Percentiles rank a stretch among this genome's conserved stretches.
Evolutionary conservation across 2,329 filamentous ascomycete species (phyloP).

Genomic region (Pseudogymnoascus verrucosus): DNA sequence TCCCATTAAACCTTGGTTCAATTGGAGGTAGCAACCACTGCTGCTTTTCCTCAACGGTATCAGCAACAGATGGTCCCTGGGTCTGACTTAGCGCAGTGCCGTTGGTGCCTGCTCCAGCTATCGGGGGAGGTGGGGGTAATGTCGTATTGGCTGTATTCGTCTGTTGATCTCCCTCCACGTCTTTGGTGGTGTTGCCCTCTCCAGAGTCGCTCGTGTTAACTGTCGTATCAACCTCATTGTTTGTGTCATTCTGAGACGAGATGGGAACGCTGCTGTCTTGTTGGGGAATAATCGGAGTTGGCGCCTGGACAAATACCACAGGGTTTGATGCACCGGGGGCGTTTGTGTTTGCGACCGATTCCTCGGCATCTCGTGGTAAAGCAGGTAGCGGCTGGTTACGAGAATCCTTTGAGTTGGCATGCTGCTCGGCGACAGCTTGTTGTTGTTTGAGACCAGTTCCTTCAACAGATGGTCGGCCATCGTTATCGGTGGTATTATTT

Average conservation of each 20-base stretch:
- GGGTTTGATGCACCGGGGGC: constrained; percentile 13
- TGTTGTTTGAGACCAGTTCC: constrained; percentile 7
- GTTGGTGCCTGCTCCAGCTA: constrained; percentile 17
- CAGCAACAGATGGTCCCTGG: constrained; percentile 16
- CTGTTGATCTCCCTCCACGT: background rate
- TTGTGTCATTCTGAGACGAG: background rate
- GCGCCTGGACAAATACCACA: constrained; percentile 21
- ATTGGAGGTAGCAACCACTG: constrained; percentile 67
- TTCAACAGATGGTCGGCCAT: constrained; percentile 14
- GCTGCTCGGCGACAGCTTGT: constrained; percentile 12
- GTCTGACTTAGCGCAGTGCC: constrained; percentile 20
- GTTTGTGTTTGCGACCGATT: background rate
- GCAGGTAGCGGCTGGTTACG: constrained; percentile 26
- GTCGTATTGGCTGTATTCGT: constrained; percentile 16
- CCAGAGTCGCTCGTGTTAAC: background rate
- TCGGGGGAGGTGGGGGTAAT: constrained; percentile 16
- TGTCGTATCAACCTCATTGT: background rate
- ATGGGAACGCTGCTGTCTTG: background rate
- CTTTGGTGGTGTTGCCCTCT: background rate
- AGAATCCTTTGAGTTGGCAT: constrained; percentile 11
- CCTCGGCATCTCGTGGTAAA: constrained; percentile 20
- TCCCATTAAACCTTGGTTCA: constrained; percentile 68
- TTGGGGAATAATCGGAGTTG: constrained; percentile 13
- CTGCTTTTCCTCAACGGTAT: constrained; percentile 25
- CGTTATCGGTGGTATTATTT: constrained; percentile 13